These are phyloP conservation scores for Didymella segeticola DNA, from an alignment of 2,329 filamentous ascomycete genomes.

Conservation along the genomic window DNA sequence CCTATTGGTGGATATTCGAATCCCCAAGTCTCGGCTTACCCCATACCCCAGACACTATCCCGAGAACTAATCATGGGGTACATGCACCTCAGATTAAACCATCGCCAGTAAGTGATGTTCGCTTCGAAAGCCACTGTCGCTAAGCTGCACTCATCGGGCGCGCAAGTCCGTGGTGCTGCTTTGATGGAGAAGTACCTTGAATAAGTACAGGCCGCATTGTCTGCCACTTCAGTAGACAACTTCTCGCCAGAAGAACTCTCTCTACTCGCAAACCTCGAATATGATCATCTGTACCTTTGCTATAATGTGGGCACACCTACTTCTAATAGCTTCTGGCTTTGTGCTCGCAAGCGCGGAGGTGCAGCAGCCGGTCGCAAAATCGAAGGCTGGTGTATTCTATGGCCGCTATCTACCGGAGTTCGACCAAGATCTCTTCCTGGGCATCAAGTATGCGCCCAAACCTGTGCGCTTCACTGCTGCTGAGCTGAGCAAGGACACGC, in stretches of 20 bases:
- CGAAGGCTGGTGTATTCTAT: slow-evolving; percentile 35
- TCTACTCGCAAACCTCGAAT: no score
- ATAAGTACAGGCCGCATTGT: not conserved
- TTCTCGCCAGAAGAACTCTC: no score
- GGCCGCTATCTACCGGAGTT: slow-evolving; percentile 38
- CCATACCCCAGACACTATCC: slow-evolving; percentile 9
- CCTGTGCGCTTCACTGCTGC: slow-evolving; percentile 37
- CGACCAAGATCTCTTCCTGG: slow-evolving; percentile 40
- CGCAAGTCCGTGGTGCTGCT: not conserved
- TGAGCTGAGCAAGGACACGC: slow-evolving; percentile 20
- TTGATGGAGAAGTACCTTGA: not conserved
- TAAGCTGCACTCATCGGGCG: not conserved
- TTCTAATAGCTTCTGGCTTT: not conserved
- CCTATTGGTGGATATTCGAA: slow-evolving; percentile 13
- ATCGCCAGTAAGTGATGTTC: not conserved
- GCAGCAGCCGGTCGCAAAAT: slow-evolving; percentile 25
- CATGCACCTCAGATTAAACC: not conserved
- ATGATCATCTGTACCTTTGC: no score
- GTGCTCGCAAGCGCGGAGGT: not conserved
- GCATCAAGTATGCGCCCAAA: slow-evolving; percentile 40
- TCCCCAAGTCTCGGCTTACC: slow-evolving; percentile 10
- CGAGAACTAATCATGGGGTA: not conserved
- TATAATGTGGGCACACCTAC: not conserved
- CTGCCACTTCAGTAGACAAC: not conserved
- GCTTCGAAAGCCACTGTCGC: not conserved